Evolutionary conservation across 345 rosid genomes (phyloP).

Genomic region (Eucalyptus tenuipes): DNA sequence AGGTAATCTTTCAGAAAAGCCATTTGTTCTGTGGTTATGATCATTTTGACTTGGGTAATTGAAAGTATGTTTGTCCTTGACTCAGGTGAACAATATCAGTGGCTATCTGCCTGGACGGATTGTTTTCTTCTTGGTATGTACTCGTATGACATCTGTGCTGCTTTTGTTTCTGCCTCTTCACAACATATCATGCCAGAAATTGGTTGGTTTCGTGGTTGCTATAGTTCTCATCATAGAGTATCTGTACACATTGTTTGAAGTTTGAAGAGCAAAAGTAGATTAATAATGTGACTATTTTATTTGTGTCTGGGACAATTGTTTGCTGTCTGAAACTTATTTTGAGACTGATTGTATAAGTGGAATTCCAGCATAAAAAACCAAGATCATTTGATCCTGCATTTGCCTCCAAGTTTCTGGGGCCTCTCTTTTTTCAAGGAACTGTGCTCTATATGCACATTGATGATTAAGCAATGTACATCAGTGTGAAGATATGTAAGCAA

Average conservation of each 20-base stretch:
- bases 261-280: neutral
- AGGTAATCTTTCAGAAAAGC: neutral
- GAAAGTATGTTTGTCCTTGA: neutral
- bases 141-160: neutral
- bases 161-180: neutral
- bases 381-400: neutral
- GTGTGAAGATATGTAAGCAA: neutral
- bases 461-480: neutral
- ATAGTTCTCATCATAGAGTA: neutral
- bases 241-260: neutral
- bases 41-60: neutral
- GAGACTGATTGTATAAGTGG: neutral
- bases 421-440: neutral
- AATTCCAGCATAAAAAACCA: neutral
- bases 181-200: neutral
- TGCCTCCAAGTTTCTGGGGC: neutral
- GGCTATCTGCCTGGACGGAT: conserved; percentile 99
- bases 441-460: neutral
- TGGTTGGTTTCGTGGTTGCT: neutral
- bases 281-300: neutral
- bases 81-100: conserved; percentile 93
- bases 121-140: conserved; percentile 93
- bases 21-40: neutral
- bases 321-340: neutral
- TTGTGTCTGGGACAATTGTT: neutral